Evolutionary conservation across 2,329 filamentous ascomycete genomes (phyloP).

Genomic region (Tolypocladium nubicola): DNA sequence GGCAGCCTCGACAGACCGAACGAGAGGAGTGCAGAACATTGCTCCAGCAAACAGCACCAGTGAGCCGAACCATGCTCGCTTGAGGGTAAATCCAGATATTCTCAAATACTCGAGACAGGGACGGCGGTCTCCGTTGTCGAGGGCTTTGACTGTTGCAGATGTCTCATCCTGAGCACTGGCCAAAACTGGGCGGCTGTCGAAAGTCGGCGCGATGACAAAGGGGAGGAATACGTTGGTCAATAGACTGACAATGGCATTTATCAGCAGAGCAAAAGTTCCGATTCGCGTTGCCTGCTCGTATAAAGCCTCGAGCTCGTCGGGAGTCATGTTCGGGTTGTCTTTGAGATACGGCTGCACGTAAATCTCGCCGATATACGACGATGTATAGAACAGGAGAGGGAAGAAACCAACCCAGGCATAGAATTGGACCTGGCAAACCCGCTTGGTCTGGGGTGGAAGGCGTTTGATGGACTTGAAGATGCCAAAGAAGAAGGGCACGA

Average conservation of each 20-base stretch:
- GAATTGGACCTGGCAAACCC: constrained; percentile 73
- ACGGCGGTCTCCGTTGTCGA: constrained; percentile 21
- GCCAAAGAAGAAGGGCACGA: constrained; percentile 69
- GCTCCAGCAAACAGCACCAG: constrained; percentile 73
- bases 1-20: constrained; percentile 58
- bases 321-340: constrained; percentile 66
- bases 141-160: not conserved
- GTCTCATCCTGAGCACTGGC: constrained; percentile 18
- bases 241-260: constrained; percentile 82
- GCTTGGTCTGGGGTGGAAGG: constrained; percentile 71
- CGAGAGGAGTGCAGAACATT: constrained; percentile 77
- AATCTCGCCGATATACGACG: constrained; percentile 86
- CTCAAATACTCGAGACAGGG: constrained; percentile 51
- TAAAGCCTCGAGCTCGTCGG: constrained; percentile 63
- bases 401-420: constrained; percentile 95
- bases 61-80: constrained; percentile 76
- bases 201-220: constrained; percentile 75
- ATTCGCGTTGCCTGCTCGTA: constrained; percentile 81
- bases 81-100: constrained; percentile 77
- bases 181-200: constrained; percentile 36
- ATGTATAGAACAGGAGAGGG: constrained; percentile 89
- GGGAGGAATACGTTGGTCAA: constrained; percentile 73
- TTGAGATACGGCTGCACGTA: constrained; percentile 77
- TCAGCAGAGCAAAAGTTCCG: constrained; percentile 78
- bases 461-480: constrained; percentile 67